Evolutionary conservation across 805 yeast species (phyloP).

Genomic region (Yamadazyma takamatsuzukensis): DNA sequence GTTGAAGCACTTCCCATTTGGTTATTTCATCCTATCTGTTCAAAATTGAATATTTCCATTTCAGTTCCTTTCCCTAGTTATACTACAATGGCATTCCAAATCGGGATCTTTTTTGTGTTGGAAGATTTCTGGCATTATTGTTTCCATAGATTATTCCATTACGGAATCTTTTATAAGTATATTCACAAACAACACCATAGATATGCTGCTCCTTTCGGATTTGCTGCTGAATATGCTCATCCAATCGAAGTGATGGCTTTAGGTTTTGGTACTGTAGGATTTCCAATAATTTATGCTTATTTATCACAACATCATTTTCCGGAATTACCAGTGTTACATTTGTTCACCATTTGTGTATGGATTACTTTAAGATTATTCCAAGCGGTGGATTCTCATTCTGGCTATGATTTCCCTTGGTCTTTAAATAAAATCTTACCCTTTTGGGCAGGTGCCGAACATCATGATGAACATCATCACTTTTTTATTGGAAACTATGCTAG

Average conservation of each 20-base stretch:
- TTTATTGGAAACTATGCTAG: conserved; percentile 95
- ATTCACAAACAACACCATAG: conserved; percentile 97
- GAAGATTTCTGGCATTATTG: conserved; percentile 98
- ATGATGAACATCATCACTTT: conserved; percentile 94
- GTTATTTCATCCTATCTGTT: conserved; percentile 94
- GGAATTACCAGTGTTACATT: conserved; percentile 51
- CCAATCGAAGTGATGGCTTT: conserved; percentile 88
- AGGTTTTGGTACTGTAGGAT: conserved; percentile 95
- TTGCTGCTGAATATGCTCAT: conserved; percentile 97
- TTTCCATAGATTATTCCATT: conserved; percentile 88
- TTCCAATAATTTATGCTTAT: conserved; percentile 82
- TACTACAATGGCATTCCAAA: conserved; percentile 58
- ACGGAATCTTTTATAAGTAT: conserved; percentile 83
- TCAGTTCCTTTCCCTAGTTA: conserved; percentile 81
- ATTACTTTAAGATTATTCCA: conserved; percentile 84
- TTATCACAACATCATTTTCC: conserved; percentile 45
- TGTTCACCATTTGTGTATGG: conserved; percentile 89
- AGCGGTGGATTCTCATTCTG: conserved; percentile 97
- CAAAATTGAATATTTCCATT: conserved; percentile 69
- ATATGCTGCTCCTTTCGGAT: conserved; percentile 96
- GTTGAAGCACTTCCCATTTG: conserved; percentile 96
- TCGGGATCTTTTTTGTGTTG: conserved; percentile 71
- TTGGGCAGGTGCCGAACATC: conserved; percentile 99
- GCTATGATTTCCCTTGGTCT: conserved; percentile 97
- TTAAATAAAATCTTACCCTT: conserved; percentile 87